Base-by-base conservation (phyloP, 768 basidiomycete genomes). In the Collybia sordida region DNA sequence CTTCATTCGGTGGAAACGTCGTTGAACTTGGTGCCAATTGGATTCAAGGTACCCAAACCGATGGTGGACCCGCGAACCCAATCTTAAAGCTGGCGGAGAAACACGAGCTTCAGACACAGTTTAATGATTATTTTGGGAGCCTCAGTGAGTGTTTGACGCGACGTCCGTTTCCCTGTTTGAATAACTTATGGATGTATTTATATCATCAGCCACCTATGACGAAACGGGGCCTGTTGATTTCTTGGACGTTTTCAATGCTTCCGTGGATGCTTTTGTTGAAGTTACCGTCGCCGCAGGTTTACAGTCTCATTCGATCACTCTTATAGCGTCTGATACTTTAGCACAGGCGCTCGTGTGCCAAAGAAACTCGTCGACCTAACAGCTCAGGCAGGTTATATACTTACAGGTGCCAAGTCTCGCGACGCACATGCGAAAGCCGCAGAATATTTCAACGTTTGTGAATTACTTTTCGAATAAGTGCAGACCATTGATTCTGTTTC, bases 11-110 rank as follows among this genome's bases (percentile, higher is more conserved):
- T 15, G 66, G 74, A 24, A 66, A 68, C 52, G 72, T 72, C 1
- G 64, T 88, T 23, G 85, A 88, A 61, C 61, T 72, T 23, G 82
- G 82, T 36, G 72, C 84, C 6, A 83, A 83, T 53, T 86, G 84
- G 83, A 67, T 86, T 25, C 82, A 80, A 48, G 79, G 71, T 7
- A 70, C 68, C 0, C 79, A 80, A 50, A 60, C 64, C 2, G 75
- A 68, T 1, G 56, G 71, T 27, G 83, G 81, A 2, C 69, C 73
- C 19, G 69, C 72, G 5, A 88, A 88, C 58, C 86, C 86, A 1
- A 80, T 88, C 14, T 79, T 77, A 60, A 64, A 64, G 17, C 69
- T 88, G 42, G 82, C 79, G 21, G 67, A 73, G 59, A 82, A 84
- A 55, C 77, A 85, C 54, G 71, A 73, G 24, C 51, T 86, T 17